Evolutionary conservation across 1,284 basidiomycete genomes (phyloP).

Genomic region (Cerrena zonata): DNA sequence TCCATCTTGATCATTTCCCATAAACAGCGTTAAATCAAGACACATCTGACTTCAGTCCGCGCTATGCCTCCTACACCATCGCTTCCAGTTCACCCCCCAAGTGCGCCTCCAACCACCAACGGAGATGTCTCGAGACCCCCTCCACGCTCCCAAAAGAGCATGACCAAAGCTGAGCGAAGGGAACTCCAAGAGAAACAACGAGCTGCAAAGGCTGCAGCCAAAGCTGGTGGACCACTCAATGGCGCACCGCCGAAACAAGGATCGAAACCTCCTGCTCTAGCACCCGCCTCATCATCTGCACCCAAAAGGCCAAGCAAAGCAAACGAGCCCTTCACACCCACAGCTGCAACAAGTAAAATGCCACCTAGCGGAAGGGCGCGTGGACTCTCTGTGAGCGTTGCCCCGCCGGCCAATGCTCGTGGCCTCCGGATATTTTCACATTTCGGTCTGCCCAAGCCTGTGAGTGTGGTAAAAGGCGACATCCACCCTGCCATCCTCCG

Average conservation of each 20-base stretch:
- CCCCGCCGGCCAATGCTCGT: conserved; percentile 29
- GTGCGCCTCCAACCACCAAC: conserved; percentile 10
- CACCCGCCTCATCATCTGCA: conserved; percentile 7
- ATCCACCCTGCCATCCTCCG: conserved; percentile 78
- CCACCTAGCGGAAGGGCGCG: conserved; percentile 20
- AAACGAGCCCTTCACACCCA: conserved; percentile 15
- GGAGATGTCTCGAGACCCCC: conserved; percentile 8
- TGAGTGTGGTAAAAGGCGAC: conserved; percentile 62
- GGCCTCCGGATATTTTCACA: conserved; percentile 77
- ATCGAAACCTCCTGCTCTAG: conserved; percentile 8
- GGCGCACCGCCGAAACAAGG: conserved; percentile 11
- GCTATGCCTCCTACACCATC: conserved; percentile 23
- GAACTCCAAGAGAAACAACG: conserved; percentile 76
- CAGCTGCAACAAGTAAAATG: conserved; percentile 12
- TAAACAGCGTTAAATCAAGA: conserved; percentile 2
- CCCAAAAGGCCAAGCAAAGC: conserved; percentile 15
- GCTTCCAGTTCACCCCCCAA: conserved; percentile 24
- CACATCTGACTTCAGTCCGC: too few species aligned
- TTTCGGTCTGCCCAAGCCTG: conserved; percentile 68
- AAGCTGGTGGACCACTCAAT: conserved; percentile 15
- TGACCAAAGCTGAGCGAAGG: conserved; percentile 75
- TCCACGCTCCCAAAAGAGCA: conserved; percentile 46
- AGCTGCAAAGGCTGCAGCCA: conserved; percentile 57
- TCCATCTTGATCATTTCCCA: neutral
- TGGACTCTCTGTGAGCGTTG: conserved; percentile 10